Evolutionary conservation across 2,329 filamentous ascomycete species (phyloP).

Genomic region (Pseudocercospora fuligena): DNA sequence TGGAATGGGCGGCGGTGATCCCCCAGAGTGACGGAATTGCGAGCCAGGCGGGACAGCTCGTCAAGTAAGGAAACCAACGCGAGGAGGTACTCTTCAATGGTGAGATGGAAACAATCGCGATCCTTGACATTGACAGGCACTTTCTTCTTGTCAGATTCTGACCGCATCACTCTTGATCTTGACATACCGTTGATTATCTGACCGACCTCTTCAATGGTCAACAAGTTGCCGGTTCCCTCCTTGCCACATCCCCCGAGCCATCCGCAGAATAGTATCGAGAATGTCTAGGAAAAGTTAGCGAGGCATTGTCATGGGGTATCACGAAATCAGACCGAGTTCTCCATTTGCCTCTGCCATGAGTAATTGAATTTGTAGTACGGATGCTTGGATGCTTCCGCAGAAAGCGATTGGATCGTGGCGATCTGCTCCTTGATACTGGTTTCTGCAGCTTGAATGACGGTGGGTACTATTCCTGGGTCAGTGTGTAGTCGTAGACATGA

Average conservation of each 20-base stretch:
- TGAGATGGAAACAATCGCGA: constrained; percentile 88
- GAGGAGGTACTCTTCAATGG: constrained; percentile 95
- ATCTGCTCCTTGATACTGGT: constrained; percentile 73
- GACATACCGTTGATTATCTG: constrained; percentile 71
- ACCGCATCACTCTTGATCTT: background rate
- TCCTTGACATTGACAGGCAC: constrained; percentile 92
- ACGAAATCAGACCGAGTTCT: constrained; percentile 66
- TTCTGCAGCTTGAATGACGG: constrained; percentile 72
- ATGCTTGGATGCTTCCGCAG: constrained; percentile 75
- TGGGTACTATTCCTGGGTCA: constrained; percentile 58
- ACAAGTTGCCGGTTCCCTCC: constrained; percentile 62
- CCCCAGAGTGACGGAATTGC: constrained; percentile 91
- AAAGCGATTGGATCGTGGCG: constrained; percentile 71
- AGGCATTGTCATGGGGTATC: background rate
- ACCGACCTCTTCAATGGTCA: constrained; percentile 89
- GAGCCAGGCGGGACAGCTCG: constrained; percentile 86
- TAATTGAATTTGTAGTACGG: constrained; percentile 98
- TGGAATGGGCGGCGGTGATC: constrained; percentile 84
- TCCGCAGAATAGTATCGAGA: constrained; percentile 65
- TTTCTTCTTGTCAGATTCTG: constrained; percentile 41
- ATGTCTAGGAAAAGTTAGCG: constrained; percentile 49
- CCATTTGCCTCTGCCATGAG: constrained; percentile 82
- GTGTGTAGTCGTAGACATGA: background rate
- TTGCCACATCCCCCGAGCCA: constrained; percentile 77
- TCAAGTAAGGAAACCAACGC: constrained; percentile 85